Percentiles rank a stretch among this genome's conserved stretches.
These are phyloP conservation scores for Cyphellophora attinorum DNA, from an alignment of 2,329 filamentous ascomycete species.

Conservation along the genomic window DNA sequence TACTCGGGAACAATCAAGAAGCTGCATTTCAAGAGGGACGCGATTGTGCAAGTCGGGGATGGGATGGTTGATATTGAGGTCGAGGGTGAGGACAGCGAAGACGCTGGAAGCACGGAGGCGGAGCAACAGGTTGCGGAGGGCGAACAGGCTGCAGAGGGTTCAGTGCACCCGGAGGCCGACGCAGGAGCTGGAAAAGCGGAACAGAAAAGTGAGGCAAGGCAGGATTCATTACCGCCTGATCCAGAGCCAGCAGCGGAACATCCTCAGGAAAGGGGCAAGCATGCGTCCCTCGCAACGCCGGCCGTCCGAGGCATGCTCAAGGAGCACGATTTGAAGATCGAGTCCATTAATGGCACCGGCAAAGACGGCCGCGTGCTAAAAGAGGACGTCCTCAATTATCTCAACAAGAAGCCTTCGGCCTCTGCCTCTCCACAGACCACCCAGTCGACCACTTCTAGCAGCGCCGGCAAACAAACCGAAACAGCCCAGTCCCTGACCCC, in stretches of 20 bases:
- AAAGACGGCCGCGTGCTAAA: slow-evolving; percentile 86
- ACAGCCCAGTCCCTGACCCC: slow-evolving; percentile 61
- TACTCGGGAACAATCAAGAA: slow-evolving; percentile 95
- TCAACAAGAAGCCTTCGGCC: slow-evolving; percentile 35
- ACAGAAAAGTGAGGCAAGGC: slow-evolving; percentile 19
- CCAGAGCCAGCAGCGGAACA: slow-evolving; percentile 14
- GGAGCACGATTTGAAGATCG: slow-evolving; percentile 67
- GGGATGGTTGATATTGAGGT: slow-evolving; percentile 18
- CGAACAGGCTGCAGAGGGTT: slow-evolving; percentile 25
- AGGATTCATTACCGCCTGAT: slow-evolving; percentile 2
- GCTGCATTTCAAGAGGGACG: slow-evolving; percentile 87
- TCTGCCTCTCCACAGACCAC: slow-evolving; percentile 20
- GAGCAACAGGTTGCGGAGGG: slow-evolving; percentile 40
- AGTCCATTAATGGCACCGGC: slow-evolving; percentile 71
- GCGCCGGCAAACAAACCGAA: slow-evolving; percentile 48
- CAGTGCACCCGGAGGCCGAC: slow-evolving; percentile 8
- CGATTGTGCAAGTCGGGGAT: slow-evolving; percentile 82
- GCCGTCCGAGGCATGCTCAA: slow-evolving; percentile 84
- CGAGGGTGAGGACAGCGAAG: slow-evolving; percentile 13
- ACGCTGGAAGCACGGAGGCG: slow-evolving; percentile 28
- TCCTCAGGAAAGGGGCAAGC: slow-evolving; percentile 33
- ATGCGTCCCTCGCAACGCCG: slow-evolving; percentile 73
- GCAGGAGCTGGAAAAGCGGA: slow-evolving; percentile 31
- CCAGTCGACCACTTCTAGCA: slow-evolving; percentile 19
- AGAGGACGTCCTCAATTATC: slow-evolving; percentile 74